A percentile compares a stretch with the other conserved stretches of the same genome.
Evolutionary conservation across 257 asterid species (phyloP).

Genomic region (Solanum chiquidenum): DNA sequence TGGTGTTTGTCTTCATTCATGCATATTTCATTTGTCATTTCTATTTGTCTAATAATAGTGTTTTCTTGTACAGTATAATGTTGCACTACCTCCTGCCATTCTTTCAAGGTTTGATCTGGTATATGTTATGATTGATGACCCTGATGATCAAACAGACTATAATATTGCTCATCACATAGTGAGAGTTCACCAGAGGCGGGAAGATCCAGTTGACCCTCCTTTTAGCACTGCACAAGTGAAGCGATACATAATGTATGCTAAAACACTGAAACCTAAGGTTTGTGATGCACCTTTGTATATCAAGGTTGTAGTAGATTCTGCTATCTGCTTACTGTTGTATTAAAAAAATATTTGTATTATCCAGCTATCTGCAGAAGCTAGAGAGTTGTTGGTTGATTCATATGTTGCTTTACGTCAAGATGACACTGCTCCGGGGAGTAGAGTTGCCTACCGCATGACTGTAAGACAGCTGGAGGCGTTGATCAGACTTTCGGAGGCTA

Average conservation of each 20-base stretch:
- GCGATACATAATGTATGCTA: conserved; percentile 82
- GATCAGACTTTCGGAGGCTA: conserved; percentile 92
- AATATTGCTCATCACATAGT: conserved; percentile 94
- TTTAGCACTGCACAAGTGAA: conserved; percentile 75
- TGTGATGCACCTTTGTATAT: background rate
- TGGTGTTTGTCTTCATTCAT: background rate
- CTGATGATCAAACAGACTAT: conserved; percentile 88
- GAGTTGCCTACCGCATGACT: conserved; percentile 99
- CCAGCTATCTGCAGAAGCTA: conserved; percentile 79
- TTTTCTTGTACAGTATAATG: conserved; percentile 67
- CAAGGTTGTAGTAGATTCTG: background rate
- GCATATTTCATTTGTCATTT: background rate
- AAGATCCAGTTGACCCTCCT: conserved; percentile 76
- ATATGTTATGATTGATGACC: conserved; percentile 97
- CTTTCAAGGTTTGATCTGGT: conserved; percentile 98
- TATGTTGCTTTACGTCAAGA: conserved; percentile 85
- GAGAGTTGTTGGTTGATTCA: conserved; percentile 71
- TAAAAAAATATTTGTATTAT: conserved; percentile 8
- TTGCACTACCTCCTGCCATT: conserved; percentile 98
- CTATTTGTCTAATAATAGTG: background rate
- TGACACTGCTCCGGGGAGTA: conserved; percentile 88
- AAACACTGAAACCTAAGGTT: conserved; percentile 91
- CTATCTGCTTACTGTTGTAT: background rate
- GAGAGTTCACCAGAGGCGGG: conserved; percentile 79
- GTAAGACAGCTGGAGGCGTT: conserved; percentile 95